Percentiles rank a stretch among this genome's conserved stretches.
Evolutionary conservation across 2,329 filamentous ascomycete species (phyloP).

Genomic region (Pseudogymnoascus sp.): DNA sequence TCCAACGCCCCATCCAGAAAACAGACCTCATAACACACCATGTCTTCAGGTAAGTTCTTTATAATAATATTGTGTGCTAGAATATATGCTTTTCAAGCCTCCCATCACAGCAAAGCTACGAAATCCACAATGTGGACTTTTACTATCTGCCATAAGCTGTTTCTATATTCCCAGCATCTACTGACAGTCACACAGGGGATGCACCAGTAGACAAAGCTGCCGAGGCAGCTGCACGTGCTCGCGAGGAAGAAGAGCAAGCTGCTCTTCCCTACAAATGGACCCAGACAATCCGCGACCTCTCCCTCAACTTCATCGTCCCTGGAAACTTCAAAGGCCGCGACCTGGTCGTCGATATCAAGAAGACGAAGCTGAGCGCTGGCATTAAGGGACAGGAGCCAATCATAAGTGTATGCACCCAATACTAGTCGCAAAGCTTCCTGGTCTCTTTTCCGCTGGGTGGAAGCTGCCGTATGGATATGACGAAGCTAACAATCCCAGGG

Average conservation of each 20-base stretch:
- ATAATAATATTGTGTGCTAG: background rate
- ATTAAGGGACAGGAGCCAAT: conserved; percentile 84
- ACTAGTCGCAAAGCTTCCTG: background rate
- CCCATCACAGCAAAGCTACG: background rate
- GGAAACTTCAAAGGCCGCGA: conserved; percentile 79
- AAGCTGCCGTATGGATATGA: background rate
- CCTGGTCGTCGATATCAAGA: conserved; percentile 73
- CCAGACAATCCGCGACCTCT: conserved; percentile 83
- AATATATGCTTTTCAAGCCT: background rate
- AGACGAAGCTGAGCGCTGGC: conserved; percentile 65
- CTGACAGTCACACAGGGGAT: background rate
- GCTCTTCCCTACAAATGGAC: conserved; percentile 95
- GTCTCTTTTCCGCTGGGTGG: background rate
- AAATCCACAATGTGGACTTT: background rate
- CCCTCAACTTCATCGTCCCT: conserved; percentile 69
- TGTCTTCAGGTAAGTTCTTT: background rate
- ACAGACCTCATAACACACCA: background rate
- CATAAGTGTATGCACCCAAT: conserved; percentile 53
- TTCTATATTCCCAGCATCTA: background rate
- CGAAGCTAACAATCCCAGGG: conserved; percentile 48
- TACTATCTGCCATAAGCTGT: background rate
- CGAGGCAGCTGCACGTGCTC: conserved; percentile 52
- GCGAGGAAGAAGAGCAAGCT: conserved; percentile 80
- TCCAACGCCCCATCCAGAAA: background rate
- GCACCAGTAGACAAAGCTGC: conserved; percentile 40